These are phyloP conservation scores for Cystofilobasidium macerans DNA, from an alignment of 768 basidiomycete genomes.

Conservation along the genomic window DNA sequence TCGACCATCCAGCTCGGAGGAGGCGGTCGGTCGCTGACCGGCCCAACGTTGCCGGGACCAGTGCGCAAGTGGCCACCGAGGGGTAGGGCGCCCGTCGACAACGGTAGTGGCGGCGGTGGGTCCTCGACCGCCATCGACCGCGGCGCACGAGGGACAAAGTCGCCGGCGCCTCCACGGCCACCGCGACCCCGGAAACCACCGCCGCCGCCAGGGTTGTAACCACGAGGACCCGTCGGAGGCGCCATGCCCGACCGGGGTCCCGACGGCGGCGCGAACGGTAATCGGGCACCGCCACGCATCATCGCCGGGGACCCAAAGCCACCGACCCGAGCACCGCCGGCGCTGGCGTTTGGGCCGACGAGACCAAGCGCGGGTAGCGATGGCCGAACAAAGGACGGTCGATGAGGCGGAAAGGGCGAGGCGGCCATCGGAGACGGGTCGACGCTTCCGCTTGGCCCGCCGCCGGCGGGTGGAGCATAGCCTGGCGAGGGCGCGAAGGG, in stretches of 20 bases:
- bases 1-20: conserved; percentile 6
- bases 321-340: too few species aligned
- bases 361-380: neutral
- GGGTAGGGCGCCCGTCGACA: too few species aligned
- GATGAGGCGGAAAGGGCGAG: neutral
- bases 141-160: neutral
- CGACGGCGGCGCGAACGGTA: neutral
- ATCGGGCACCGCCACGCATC: neutral
- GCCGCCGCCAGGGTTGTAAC: too few species aligned
- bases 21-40: neutral
- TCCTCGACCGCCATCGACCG: conserved; percentile 3
- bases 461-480: too few species aligned
- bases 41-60: neutral
- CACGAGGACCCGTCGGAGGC: conserved; percentile 4
- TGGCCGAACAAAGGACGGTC: neutral
- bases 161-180: conserved; percentile 13
- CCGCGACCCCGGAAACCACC: conserved; percentile 5
- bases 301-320: neutral
- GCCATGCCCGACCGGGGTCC: conserved; percentile 3
- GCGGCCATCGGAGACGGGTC: neutral
- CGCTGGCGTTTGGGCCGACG: neutral
- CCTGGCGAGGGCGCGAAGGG: too few species aligned
- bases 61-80: too few species aligned
- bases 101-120: neutral
- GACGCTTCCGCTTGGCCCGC: too few species aligned